Conservation (phyloP, 495 filamentous ascomycete species). For the Penicillium canescens region DNA sequence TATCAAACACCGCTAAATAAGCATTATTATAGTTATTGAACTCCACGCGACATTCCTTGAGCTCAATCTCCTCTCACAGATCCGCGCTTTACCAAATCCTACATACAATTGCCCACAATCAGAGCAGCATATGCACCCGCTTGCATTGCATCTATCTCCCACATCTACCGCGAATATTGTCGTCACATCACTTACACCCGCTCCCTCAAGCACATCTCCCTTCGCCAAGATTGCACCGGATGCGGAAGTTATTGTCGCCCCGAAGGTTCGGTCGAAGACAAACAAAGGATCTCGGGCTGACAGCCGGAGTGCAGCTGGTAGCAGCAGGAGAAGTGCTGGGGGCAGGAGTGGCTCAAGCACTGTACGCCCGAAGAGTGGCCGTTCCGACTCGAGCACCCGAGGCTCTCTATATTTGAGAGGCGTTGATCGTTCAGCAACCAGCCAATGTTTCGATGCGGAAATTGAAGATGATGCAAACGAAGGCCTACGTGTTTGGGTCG, state of each 20-base stretch:
- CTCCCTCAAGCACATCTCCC: conserved; percentile 63
- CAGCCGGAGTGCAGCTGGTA: conserved; percentile 70
- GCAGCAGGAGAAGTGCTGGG: conserved; percentile 67
- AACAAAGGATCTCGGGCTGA: conserved; percentile 54
- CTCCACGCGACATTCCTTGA: conserved; percentile 93
- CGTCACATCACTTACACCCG: conserved; percentile 73
- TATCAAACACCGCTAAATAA: conserved; percentile 12
- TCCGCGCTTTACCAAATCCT: conserved; percentile 89
- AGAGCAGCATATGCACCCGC: conserved; percentile 64
- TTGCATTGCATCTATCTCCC: conserved; percentile 90
- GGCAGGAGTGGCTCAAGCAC: conserved; percentile 73
- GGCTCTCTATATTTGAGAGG: conserved; percentile 74
- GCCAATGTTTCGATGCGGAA: conserved; percentile 71
- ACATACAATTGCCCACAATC: conserved; percentile 52
- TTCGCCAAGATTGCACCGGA: conserved; percentile 93
- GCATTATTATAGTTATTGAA: conserved; percentile 69
- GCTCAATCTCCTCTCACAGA: conserved; percentile 88
- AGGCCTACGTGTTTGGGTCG: conserved; percentile 82
- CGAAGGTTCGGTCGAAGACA: conserved; percentile 71
- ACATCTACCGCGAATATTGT: conserved; percentile 94
- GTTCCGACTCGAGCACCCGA: conserved; percentile 57
- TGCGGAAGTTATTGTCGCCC: conserved; percentile 94
- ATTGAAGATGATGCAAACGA: conserved; percentile 47
- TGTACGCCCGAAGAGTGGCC: conserved; percentile 56
- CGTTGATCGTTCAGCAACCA: conserved; percentile 63